A percentile compares a stretch with the other conserved stretches of the same genome.
phyloP scores from a whole-genome alignment of 2,329 filamentous ascomycete genomes.

The Phialemoniopsis sp. region DNA sequence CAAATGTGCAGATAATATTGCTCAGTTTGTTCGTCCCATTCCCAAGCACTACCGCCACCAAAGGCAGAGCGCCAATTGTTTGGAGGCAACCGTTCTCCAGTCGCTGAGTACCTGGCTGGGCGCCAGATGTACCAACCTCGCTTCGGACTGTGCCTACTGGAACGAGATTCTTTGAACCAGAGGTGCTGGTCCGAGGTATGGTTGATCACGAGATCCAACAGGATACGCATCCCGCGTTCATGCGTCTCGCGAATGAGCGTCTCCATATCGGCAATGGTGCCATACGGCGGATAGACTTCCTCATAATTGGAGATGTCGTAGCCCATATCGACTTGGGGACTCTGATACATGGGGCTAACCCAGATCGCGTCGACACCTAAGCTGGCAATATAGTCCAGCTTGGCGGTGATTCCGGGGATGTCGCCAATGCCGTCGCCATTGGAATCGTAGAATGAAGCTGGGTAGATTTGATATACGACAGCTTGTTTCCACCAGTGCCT shows the following conservation, averaged over 20 bases:
- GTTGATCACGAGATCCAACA: slow-evolving; percentile 75
- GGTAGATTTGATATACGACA: too few relatives aligned
- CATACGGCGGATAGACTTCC: slow-evolving; percentile 49
- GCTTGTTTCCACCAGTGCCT: too few relatives aligned
- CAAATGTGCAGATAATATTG: slow-evolving; percentile 80
- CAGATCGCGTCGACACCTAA: slow-evolving; percentile 61
- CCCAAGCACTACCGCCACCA: slow-evolving; percentile 59
- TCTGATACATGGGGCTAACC: slow-evolving; percentile 47
- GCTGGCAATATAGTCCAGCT: slow-evolving; percentile 59
- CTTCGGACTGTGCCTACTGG: slow-evolving; percentile 57
- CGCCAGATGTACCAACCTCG: slow-evolving; percentile 48
- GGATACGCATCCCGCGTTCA: slow-evolving; percentile 60
- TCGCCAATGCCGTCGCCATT: slow-evolving; percentile 62
- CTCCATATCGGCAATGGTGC: slow-evolving; percentile 62
- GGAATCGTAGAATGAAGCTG: slow-evolving; percentile 54
- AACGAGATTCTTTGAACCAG: slow-evolving; percentile 67
- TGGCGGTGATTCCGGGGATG: slow-evolving; percentile 58
- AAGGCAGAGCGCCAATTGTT: slow-evolving; percentile 72
- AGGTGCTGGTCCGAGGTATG: slow-evolving; percentile 69
- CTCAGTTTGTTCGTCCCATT: slow-evolving; percentile 66
- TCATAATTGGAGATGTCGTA: slow-evolving; percentile 66
- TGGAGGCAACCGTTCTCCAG: slow-evolving; percentile 61
- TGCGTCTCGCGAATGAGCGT: slow-evolving; percentile 55
- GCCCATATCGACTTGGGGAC: slow-evolving; percentile 53
- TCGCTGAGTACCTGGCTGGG: slow-evolving; percentile 34